Base-by-base conservation (phyloP, 2,329 filamentous ascomycete species). In the Fragosphaeria purpurea region DNA sequence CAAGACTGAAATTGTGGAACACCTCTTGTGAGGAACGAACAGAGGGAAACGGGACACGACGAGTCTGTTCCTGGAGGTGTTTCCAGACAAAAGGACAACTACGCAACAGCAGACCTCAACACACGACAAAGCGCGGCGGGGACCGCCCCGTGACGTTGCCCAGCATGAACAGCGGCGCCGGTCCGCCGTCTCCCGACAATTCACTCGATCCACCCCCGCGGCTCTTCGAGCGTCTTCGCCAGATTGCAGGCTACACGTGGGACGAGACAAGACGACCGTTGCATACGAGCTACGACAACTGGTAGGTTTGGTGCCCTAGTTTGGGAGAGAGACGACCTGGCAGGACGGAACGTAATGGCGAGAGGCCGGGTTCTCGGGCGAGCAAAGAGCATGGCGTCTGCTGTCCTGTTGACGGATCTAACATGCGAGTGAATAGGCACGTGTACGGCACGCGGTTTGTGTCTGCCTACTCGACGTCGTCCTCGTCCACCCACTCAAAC, bases 201-300 rank as follows among this genome's bases (percentile, higher is more conserved):
- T 67, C 71, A 59, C 70, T 78, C 60, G 78, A 82, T 63, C 82
- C 83, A 53, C 84, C 83, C 42, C 72, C 76, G 57, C 79, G 82
- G 60, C 76, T 90, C 48, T 85, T 83, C 59, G 84, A 89, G 64
- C 79, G 86, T 47, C 73, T 90, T 57, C 75, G 79, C 55, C 83
- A 87, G 63, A 75, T 90, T 56, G 75, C 82, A 44, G 85, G 85
- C 48, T 89, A 88, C 63, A 80, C 77, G 6, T 90, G 86, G 86
- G 84, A 89, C 65, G 83, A 86, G 57, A 74, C 77, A 11, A 65
- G 62, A 51, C 66, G 67, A 32, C 78, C 79, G 9, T 70, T 76
- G 50, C 80, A 83, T 62, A 77, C 78, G 47, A 88, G 83, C 60
- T 96, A 95, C 67, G 88, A 94, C 65, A 89, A 90, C 70, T 97